Evolutionary conservation across 2,329 filamentous ascomycete genomes (phyloP), one percentile per base, ranked within the genome.

Genomic region (Juglanconis juglandina): DNA sequence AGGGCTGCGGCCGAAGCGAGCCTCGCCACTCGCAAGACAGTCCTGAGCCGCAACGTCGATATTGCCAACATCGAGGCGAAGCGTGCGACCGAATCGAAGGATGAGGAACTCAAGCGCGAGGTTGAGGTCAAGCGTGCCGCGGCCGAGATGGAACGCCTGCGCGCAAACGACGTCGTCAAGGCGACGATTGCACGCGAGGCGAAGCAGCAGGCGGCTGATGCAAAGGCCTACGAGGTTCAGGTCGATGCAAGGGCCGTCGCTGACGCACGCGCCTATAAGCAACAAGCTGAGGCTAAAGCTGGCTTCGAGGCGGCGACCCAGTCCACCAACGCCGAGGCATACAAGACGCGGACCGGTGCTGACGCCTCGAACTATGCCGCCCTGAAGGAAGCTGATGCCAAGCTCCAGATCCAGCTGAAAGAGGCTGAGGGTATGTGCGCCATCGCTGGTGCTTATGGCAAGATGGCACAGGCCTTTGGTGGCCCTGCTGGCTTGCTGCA

Each of bases 391-490:
- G 81, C 85, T 49, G 84, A 88, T 63, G 84, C 80, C 6, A 68
- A 71, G 24, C 75, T 77, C 30, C 76, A 77, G 65, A 76, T 76
- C 65, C 83, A 87, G 69, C 81, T 91, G 69, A 87, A 87, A 67
- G 89, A 94, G 71, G 91, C 91, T 2, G 88, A 92, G 68, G 92
- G 88, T 76, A 77, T 94, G 41, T 73, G 78, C 0, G 89, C 90
- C 67, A 91, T 92, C 85, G 90, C 91, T 1, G 86, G 88, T 58
- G 91, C 90, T n/a, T 96, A 95, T 73, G 81, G 79, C 64, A 85
- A 87, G 68, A 81, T 96, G 69, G 81, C 87, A 2, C 74, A 81
- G 1, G 90, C 90, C 0, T 86, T 96, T 50, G 91, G 91, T 62
- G 91, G 92, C 0, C 89, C 92, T 2, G 82, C 87, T 41, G 90